Evolutionary conservation across 2,329 filamentous ascomycete species (phyloP).

Genomic region (Trichophyton schoenleinii): DNA sequence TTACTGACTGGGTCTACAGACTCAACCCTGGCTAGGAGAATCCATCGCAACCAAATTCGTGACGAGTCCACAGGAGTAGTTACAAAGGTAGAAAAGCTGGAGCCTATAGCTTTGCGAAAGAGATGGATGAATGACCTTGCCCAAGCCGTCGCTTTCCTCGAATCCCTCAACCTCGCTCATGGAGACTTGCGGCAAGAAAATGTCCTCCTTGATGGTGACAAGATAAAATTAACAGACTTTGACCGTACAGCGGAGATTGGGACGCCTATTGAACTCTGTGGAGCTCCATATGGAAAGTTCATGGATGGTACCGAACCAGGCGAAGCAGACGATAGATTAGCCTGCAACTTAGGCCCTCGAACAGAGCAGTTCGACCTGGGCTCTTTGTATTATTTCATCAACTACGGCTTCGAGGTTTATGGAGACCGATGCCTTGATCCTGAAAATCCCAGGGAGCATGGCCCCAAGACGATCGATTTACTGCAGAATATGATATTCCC

Average conservation of each 20-base stretch:
- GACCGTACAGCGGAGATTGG: conserved; percentile 20
- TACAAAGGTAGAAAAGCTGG: conserved; percentile 16
- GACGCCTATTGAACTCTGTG: conserved; percentile 17
- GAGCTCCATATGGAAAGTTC: conserved; percentile 18
- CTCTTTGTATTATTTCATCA: conserved; percentile 23
- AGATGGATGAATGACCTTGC: conserved; percentile 24
- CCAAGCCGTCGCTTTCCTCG: conserved; percentile 22
- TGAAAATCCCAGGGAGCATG: conserved; percentile 17
- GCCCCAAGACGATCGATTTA: conserved; percentile 8
- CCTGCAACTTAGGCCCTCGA: conserved; percentile 18
- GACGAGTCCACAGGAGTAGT: background rate
- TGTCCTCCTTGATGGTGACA: conserved; percentile 20
- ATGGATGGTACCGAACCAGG: conserved; percentile 10
- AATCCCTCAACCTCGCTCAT: conserved; percentile 23
- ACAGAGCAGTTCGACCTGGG: conserved; percentile 24
- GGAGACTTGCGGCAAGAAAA: conserved; percentile 23
- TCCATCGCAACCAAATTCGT: background rate
- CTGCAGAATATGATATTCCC: conserved; percentile 11
- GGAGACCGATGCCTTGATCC: conserved; percentile 16
- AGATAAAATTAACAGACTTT: conserved; percentile 21
- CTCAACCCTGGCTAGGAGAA: conserved; percentile 7
- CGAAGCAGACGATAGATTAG: conserved; percentile 7
- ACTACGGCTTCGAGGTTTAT: conserved; percentile 23
- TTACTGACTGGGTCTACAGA: background rate
- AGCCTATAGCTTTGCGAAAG: conserved; percentile 18